phyloP scores from a whole-genome alignment of 306 rosid genomes.

The Cucurbita argyrosperma region DNA sequence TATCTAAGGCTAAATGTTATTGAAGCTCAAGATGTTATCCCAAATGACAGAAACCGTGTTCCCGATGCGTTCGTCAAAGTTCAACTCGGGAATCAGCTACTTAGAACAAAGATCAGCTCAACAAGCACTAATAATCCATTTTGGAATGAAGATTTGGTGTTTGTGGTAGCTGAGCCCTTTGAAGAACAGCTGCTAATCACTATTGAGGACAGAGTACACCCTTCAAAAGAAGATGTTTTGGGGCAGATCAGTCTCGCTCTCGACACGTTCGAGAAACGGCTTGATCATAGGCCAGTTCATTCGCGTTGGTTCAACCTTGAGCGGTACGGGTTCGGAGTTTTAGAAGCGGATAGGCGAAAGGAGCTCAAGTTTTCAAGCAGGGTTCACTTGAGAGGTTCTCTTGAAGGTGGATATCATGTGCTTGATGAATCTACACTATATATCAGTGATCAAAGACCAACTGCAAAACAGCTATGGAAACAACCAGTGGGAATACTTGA shows the following conservation, averaged over 20 bases:
- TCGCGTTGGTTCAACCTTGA: constrained; percentile 92
- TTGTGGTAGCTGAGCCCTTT: constrained; percentile 91
- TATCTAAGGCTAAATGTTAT: constrained; percentile 66
- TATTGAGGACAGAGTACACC: constrained; percentile 60
- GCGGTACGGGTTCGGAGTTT: constrained; percentile 59
- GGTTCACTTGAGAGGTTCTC: constrained; percentile 76
- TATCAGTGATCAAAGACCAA: constrained; percentile 77
- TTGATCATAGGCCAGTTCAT: constrained; percentile 73
- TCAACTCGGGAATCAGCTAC: constrained; percentile 72
- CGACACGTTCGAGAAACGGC: constrained; percentile 52
- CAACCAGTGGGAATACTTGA: constrained; percentile 72
- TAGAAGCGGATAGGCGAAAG: constrained; percentile 80
- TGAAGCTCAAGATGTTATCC: constrained; percentile 86
- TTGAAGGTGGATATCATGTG: constrained; percentile 97
- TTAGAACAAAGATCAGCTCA: constrained; percentile 53
- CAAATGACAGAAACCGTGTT: constrained; percentile 47
- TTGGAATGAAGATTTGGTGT: constrained; percentile 86
- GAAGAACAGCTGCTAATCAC: constrained; percentile 64
- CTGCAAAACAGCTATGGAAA: constrained; percentile 91
- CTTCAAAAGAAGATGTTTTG: constrained; percentile 60
- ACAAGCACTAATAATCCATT: constrained; percentile 42
- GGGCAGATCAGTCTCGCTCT: constrained; percentile 62
- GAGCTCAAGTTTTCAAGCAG: constrained; percentile 73
- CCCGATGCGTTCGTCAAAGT: constrained; percentile 71
- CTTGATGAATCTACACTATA: constrained; percentile 84